Evolutionary conservation across 345 rosid genomes (phyloP).

Genomic region (Salix purpurea): DNA sequence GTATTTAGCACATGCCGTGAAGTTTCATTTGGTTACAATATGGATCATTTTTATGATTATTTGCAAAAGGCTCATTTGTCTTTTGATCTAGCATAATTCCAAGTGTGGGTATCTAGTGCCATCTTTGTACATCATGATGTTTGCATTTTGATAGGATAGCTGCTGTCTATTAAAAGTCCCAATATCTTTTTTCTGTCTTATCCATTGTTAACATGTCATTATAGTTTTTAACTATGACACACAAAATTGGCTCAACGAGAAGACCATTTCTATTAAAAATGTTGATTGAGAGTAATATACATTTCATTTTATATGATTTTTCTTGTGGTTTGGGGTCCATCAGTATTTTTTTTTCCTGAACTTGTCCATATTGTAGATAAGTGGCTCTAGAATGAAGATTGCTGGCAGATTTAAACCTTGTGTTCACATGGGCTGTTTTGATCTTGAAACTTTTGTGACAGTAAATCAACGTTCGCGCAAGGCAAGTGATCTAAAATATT

Average conservation of each 20-base stretch:
- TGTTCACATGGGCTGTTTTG: constrained; percentile 35
- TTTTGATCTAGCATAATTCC: background rate
- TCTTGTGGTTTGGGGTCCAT: background rate
- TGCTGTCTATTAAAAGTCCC: background rate
- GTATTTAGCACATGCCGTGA: background rate
- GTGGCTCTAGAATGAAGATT: constrained; percentile 34
- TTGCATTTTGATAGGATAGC: background rate
- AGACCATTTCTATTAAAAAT: background rate
- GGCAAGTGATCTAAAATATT: constrained; percentile 13
- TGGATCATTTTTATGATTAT: background rate
- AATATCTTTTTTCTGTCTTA: background rate
- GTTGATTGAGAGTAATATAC: background rate
- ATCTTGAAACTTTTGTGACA: constrained; percentile 33
- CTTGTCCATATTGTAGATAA: constrained; percentile 13
- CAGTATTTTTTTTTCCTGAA: background rate
- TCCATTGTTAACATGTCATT: background rate
- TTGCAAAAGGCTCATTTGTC: background rate
- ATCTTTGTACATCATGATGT: background rate
- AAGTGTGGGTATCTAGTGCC: background rate
- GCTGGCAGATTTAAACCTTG: constrained; percentile 37
- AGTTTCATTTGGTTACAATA: background rate
- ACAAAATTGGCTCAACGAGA: background rate
- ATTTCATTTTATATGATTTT: background rate
- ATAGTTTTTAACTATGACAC: background rate
- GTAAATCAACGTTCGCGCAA: constrained; percentile 30